Percentiles rank a stretch among this genome's conserved stretches.
These are phyloP conservation scores for Volvox reticuliferus DNA, from an alignment of 139 green algal genomes.

Conservation along the genomic window DNA sequence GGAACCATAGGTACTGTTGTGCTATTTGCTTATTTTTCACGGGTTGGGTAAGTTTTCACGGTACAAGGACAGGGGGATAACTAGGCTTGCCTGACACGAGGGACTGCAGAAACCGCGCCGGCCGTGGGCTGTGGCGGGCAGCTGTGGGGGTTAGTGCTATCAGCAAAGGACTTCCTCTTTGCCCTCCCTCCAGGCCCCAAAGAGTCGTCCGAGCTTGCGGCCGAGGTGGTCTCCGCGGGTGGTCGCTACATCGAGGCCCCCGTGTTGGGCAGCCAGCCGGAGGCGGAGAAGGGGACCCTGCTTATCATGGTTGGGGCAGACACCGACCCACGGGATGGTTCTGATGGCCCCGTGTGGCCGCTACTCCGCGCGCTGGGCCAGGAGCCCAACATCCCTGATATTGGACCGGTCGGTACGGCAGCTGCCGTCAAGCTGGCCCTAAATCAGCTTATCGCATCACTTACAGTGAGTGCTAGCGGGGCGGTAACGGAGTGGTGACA, in stretches of 20 bases:
- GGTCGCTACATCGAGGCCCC: constrained; percentile 37
- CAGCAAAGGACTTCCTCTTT: no score
- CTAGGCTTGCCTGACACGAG: no score
- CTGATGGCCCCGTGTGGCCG: constrained; percentile 9
- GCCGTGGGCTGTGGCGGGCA: no score
- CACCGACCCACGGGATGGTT: constrained; percentile 1
- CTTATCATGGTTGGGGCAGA: constrained; percentile 39
- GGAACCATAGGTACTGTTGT: constrained; percentile 16
- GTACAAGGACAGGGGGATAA: no score
- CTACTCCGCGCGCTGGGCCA: constrained; percentile 27
- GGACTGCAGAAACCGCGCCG: no score
- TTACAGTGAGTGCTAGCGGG: constrained; percentile 5
- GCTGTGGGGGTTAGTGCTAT: no score
- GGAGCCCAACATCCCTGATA: constrained; percentile 45
- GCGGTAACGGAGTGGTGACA: background rate
- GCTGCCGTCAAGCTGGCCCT: constrained; percentile 40
- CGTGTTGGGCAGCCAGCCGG: constrained; percentile 43
- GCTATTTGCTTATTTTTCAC: no score
- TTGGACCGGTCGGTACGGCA: constrained; percentile 36
- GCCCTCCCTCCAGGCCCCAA: constrained; percentile 12
- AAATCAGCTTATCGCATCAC: constrained; percentile 42
- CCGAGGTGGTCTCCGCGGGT: constrained; percentile 3
- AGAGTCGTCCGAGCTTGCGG: background rate
- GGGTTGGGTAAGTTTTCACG: no score
- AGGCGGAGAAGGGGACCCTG: constrained; percentile 44